A percentile compares a stretch with the other conserved stretches of the same genome.
Evolutionary conservation across 805 yeast genomes (phyloP).

Genomic region (Candida bentonensis): DNA sequence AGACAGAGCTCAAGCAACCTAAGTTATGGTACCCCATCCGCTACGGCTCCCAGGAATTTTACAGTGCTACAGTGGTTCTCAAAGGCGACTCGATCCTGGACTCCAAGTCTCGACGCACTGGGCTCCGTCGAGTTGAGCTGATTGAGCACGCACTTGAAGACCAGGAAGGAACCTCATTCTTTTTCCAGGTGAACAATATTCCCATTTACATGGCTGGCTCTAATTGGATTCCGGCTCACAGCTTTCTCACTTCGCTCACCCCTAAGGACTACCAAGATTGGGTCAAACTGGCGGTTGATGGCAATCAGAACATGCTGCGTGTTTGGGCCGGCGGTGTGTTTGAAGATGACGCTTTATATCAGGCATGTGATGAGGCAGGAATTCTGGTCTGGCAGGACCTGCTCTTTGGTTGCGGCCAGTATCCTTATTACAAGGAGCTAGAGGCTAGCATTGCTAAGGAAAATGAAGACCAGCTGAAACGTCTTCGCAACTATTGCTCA

Average conservation of each 20-base stretch:
- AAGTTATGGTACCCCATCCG: slow-evolving; percentile 29
- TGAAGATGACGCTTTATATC: slow-evolving; percentile 29
- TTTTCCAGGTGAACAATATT: slow-evolving; percentile 27
- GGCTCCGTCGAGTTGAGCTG: slow-evolving; percentile 27
- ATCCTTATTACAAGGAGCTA: slow-evolving; percentile 30
- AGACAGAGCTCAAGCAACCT: slow-evolving; percentile 17
- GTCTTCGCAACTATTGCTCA: slow-evolving; percentile 30
- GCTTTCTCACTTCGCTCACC: slow-evolving; percentile 23
- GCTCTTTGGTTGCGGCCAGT: slow-evolving; percentile 45
- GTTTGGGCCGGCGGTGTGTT: slow-evolving; percentile 40
- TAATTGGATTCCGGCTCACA: slow-evolving; percentile 38
- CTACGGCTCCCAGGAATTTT: slow-evolving; percentile 25
- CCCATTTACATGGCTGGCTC: slow-evolving; percentile 29
- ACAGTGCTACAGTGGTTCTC: slow-evolving; percentile 16
- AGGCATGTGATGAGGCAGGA: slow-evolving; percentile 30
- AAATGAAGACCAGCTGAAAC: slow-evolving; percentile 24
- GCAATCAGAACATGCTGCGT: slow-evolving; percentile 32
- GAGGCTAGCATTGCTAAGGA: slow-evolving; percentile 25
- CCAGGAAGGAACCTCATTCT: slow-evolving; percentile 28
- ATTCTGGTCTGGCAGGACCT: slow-evolving; percentile 42
- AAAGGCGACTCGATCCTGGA: slow-evolving; percentile 8
- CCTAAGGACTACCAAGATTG: slow-evolving; percentile 25
- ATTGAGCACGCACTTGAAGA: slow-evolving; percentile 24
- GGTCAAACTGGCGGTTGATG: slow-evolving; percentile 24
- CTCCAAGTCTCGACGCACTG: slow-evolving; percentile 17